These are phyloP conservation scores for Podospora tetraspora DNA, from an alignment of 495 filamentous ascomycete species.

Conservation along the genomic window DNA sequence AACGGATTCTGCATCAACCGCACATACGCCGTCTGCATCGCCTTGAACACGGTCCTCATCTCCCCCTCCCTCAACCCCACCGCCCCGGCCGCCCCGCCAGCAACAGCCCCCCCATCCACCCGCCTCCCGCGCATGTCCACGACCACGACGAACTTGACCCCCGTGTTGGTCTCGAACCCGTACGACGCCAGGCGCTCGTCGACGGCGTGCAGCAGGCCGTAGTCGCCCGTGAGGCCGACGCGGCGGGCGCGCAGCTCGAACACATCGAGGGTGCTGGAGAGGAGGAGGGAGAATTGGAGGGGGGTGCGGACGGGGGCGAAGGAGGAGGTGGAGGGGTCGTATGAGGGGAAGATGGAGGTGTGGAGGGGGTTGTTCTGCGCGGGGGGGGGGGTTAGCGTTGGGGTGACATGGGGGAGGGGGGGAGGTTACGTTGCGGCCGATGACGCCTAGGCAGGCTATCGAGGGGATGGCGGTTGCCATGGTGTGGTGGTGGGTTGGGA, in stretches of 20 bases:
- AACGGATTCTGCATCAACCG: slow-evolving; percentile 89
- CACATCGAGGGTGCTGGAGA: slow-evolving; percentile 86
- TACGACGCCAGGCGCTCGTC: slow-evolving; percentile 90
- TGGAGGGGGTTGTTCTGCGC: slow-evolving; percentile 91
- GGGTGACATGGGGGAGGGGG: not conserved
- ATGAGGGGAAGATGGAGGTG: slow-evolving; percentile 79
- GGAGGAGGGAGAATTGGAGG: slow-evolving; percentile 85
- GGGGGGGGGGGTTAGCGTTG: slow-evolving; percentile 9
- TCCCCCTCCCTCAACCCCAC: slow-evolving; percentile 72
- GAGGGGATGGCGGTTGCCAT: slow-evolving; percentile 55
- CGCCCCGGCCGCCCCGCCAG: slow-evolving; percentile 20
- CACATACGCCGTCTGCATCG: slow-evolving; percentile 87
- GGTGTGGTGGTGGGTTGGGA: not conserved
- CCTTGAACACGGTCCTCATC: slow-evolving; percentile 78
- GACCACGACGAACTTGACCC: slow-evolving; percentile 78
- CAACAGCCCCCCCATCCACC: slow-evolving; percentile 24
- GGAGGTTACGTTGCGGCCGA: slow-evolving; percentile 71
- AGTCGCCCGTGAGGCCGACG: slow-evolving; percentile 61
- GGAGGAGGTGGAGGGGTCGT: slow-evolving; percentile 40
- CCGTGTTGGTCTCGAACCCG: slow-evolving; percentile 96
- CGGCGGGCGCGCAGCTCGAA: slow-evolving; percentile 70
- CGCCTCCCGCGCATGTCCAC: slow-evolving; percentile 73
- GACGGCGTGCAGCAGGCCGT: slow-evolving; percentile 82
- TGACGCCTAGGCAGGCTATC: slow-evolving; percentile 88
- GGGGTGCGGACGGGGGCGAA: slow-evolving; percentile 49